A percentile compares a stretch with the other conserved stretches of the same genome.
These are phyloP conservation scores for Tricholoma flavovirens DNA, from an alignment of 768 basidiomycete species.

Conservation along the genomic window DNA sequence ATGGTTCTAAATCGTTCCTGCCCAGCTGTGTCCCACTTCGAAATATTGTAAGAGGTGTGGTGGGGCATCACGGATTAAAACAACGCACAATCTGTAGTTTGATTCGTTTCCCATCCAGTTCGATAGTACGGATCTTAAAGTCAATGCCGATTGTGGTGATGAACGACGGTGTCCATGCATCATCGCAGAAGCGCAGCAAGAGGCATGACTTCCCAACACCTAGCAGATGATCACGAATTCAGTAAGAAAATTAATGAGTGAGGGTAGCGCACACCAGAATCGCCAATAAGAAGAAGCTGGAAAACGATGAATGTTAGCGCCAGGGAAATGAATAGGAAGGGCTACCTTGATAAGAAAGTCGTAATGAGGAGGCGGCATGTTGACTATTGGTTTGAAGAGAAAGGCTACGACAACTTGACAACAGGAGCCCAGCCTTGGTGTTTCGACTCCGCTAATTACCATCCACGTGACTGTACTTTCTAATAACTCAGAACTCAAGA, in stretches of 20 bases:
- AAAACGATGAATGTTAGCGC: background rate
- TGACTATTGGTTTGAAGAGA: background rate
- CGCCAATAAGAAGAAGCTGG: constrained; percentile 91
- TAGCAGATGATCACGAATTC: constrained; percentile 19
- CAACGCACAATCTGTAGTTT: constrained; percentile 94
- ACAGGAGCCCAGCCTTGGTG: no score
- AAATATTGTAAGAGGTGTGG: constrained; percentile 5
- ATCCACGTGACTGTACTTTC: no score
- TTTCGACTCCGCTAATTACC: no score
- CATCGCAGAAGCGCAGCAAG: constrained; percentile 96
- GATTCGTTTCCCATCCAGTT: constrained; percentile 95
- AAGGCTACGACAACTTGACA: no score
- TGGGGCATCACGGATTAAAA: background rate
- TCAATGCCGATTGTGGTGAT: constrained; percentile 99
- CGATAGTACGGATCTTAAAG: constrained; percentile 99
- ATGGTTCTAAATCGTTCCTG: constrained; percentile 99
- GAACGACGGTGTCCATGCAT: constrained; percentile 98
- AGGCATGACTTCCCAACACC: constrained; percentile 97
- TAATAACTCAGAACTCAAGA: no score
- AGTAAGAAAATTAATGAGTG: constrained; percentile 5
- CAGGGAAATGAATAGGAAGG: background rate
- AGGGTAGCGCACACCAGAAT: constrained; percentile 61
- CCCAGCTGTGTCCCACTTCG: constrained; percentile 97
- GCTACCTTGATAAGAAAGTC: constrained; percentile 55
- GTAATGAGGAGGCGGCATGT: constrained; percentile 3